Conservation (phyloP, 345 rosid species). For the Brassica rapa region DNA sequence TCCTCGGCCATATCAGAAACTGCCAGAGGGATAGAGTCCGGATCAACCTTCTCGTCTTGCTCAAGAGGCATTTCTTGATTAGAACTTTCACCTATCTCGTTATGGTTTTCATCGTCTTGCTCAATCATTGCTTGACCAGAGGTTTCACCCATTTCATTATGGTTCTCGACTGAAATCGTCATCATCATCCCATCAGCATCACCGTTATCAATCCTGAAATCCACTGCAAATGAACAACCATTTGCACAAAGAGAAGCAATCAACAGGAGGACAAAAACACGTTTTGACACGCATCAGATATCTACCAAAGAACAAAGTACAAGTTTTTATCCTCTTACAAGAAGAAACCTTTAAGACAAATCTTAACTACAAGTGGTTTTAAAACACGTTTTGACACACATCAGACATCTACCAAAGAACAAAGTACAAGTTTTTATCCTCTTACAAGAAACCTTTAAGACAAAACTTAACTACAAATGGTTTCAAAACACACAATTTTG, state of each 20-base stretch:
- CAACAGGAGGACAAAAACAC: neutral
- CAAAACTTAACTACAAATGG: neutral
- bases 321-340: slow-evolving; percentile 2
- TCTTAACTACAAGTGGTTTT: slow-evolving; percentile 13
- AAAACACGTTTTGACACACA: neutral
- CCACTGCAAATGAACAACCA: slow-evolving; percentile 62
- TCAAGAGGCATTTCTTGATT: slow-evolving; percentile 47
- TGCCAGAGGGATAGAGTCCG: slow-evolving; percentile 44
- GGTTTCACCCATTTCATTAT: slow-evolving; percentile 50
- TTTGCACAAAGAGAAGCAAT: neutral
- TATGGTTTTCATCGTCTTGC: slow-evolving; percentile 41
- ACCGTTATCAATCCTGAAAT: slow-evolving; percentile 60
- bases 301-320: neutral
- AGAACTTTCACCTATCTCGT: slow-evolving; percentile 51
- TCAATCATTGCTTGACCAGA: slow-evolving; percentile 58
- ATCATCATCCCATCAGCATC: slow-evolving; percentile 50
- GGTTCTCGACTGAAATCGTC: slow-evolving; percentile 39
- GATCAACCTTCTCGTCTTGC: slow-evolving; percentile 56
- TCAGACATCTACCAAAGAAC: neutral
- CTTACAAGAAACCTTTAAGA: neutral
- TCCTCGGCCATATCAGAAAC: slow-evolving; percentile 35
- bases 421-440: neutral
- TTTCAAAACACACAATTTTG: neutral
- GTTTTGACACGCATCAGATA: neutral
- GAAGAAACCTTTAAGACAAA: neutral